These are phyloP conservation scores for Backusella westeae DNA, from an alignment of 192 early-diverging fungal species.

Conservation along the genomic window DNA sequence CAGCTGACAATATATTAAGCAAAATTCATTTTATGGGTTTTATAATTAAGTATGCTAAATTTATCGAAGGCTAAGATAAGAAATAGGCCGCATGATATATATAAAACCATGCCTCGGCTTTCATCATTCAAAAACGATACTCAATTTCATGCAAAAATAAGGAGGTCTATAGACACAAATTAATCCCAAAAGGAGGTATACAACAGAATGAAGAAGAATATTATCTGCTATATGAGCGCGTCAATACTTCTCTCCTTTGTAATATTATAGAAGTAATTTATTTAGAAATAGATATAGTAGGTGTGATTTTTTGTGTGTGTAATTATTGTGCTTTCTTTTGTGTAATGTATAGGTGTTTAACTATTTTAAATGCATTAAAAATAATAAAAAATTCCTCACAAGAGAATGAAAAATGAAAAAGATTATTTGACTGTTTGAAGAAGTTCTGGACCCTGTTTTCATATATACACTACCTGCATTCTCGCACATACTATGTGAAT, in stretches of 20 bases:
- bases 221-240: not conserved
- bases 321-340: not conserved
- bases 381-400: not conserved
- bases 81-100: slow-evolving; percentile 4
- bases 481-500: not conserved
- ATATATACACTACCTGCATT: not conserved
- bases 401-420: slow-evolving; percentile 2
- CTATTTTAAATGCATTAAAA: not conserved
- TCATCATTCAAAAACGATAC: not conserved
- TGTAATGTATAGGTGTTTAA: not conserved
- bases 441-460: slow-evolving; percentile 6
- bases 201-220: not conserved
- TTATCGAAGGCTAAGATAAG: slow-evolving; percentile 1
- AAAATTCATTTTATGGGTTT: not conserved
- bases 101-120: not conserved
- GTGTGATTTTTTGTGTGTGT: not conserved
- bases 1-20: not conserved
- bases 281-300: not conserved
- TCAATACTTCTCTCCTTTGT: not conserved
- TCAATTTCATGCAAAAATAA: slow-evolving; percentile 7
- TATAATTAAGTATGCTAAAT: slow-evolving; percentile 4
- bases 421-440: not conserved
- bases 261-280: not conserved
- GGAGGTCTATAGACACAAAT: not conserved
- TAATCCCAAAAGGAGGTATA: slow-evolving; percentile 2